A percentile compares a stretch with the other conserved stretches of the same genome.
phyloP scores from a whole-genome alignment of 192 early-diverging fungal genomes.

The Anaeromyces robustus region DNA sequence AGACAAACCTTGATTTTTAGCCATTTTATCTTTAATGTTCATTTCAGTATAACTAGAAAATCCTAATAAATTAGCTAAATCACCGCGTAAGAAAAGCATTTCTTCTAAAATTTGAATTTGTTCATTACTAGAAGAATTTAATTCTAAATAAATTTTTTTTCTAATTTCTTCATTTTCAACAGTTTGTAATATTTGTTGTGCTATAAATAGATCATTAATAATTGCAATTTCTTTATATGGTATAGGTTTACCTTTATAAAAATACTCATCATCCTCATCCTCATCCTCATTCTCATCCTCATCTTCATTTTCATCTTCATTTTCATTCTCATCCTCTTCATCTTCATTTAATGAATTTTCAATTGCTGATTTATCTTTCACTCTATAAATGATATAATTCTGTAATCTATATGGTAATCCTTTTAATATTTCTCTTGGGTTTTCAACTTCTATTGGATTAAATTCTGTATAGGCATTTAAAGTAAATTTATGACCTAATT shows the following conservation, averaged over 20 bases:
- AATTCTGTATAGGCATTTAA: constrained; percentile 5
- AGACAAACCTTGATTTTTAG: constrained; percentile 47
- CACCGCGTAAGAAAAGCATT: constrained; percentile 52
- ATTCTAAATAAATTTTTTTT: constrained; percentile 51
- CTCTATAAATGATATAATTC: not conserved
- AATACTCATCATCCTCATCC: not conserved
- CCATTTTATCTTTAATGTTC: constrained; percentile 88
- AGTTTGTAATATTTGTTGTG: constrained; percentile 43
- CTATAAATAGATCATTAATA: constrained; percentile 38
- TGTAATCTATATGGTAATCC: constrained; percentile 10
- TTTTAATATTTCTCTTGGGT: constrained; percentile 7
- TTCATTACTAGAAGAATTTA: constrained; percentile 47
- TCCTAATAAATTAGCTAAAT: constrained; percentile 61
- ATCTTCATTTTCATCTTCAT: not conserved
- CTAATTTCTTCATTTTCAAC: constrained; percentile 49
- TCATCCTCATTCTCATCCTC: not conserved
- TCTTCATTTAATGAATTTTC: not conserved
- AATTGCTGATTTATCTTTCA: not conserved
- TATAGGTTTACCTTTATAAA: constrained; percentile 8
- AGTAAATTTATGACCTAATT: constrained; percentile 57
- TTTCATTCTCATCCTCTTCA: not conserved
- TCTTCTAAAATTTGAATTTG: constrained; percentile 56
- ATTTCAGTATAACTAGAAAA: constrained; percentile 69
- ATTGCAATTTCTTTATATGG: constrained; percentile 23
- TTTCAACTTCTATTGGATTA: constrained; percentile 11